phyloP scores from a whole-genome alignment of 768 basidiomycete genomes.

The Lepiota brunneoincarnata region DNA sequence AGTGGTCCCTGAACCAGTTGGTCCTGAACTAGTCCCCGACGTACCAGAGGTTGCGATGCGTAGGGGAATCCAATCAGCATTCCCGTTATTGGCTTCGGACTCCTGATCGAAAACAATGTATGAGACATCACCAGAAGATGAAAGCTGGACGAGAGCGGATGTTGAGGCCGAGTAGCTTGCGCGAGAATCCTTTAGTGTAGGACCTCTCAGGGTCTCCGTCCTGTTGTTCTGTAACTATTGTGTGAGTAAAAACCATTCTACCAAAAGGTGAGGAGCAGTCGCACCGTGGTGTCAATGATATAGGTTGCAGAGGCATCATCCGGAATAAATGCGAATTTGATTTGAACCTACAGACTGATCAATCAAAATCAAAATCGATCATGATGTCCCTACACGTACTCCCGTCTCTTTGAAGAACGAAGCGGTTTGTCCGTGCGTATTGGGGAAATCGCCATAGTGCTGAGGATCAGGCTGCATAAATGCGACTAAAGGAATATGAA shows the following conservation, averaged over 20 bases:
- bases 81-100: conserved; percentile 38
- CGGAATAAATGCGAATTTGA: conserved; percentile 76
- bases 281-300: conserved; percentile 65
- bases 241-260: conserved; percentile 1
- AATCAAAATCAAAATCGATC: not conserved
- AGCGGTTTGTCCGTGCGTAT: conserved; percentile 62
- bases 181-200: conserved; percentile 52
- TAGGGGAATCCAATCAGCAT: conserved; percentile 48
- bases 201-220: conserved; percentile 59
- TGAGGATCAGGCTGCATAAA: conserved; percentile 68
- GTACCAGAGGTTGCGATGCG: conserved; percentile 28
- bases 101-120: conserved; percentile 57
- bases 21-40: not conserved
- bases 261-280: not conserved
- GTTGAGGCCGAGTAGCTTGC: conserved; percentile 66
- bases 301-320: conserved; percentile 70
- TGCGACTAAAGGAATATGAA: conserved; percentile 39
- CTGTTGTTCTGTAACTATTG: conserved; percentile 50
- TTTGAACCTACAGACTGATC: conserved; percentile 46
- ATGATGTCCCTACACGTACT: conserved; percentile 31
- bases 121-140: conserved; percentile 54
- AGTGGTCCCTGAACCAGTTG: not conserved
- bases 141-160: conserved; percentile 64
- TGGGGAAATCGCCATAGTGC: conserved; percentile 66
- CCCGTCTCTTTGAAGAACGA: conserved; percentile 62